Evolutionary conservation across 495 filamentous ascomycete species (phyloP).

Genomic region (Neurospora sp.): DNA sequence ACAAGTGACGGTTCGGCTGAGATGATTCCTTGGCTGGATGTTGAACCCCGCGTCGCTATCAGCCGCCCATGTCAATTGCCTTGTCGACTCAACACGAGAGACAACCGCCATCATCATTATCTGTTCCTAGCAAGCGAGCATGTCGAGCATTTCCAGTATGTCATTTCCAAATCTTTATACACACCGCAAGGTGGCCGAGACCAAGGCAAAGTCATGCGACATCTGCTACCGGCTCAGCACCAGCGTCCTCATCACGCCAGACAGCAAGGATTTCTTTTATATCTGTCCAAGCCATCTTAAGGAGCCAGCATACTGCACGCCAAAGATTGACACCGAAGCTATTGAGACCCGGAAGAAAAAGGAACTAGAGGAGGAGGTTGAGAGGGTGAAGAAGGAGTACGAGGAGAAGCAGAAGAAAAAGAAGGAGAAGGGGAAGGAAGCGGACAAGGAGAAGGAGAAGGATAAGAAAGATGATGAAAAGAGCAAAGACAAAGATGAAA

Average conservation of each 20-base stretch:
- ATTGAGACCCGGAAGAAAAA: constrained; percentile 59
- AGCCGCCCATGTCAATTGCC: neutral
- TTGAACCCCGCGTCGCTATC: neutral
- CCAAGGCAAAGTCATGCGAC: constrained; percentile 68
- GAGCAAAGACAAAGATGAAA: constrained; percentile 41
- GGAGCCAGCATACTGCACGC: constrained; percentile 70
- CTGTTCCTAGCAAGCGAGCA: neutral
- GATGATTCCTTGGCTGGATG: neutral
- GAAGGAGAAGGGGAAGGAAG: constrained; percentile 35
- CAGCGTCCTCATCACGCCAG: constrained; percentile 78
- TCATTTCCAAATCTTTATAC: constrained; percentile 75
- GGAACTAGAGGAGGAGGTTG: constrained; percentile 62
- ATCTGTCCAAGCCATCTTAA: constrained; percentile 76
- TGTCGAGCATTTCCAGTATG: constrained; percentile 12
- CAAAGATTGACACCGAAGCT: constrained; percentile 68
- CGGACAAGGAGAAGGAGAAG: constrained; percentile 35
- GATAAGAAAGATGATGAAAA: constrained; percentile 43
- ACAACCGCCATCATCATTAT: neutral
- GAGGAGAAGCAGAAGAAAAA: constrained; percentile 59
- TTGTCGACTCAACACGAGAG: neutral
- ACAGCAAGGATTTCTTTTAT: constrained; percentile 97
- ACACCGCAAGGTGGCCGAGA: constrained; percentile 80
- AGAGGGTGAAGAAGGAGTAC: constrained; percentile 67
- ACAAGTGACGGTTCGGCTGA: neutral
- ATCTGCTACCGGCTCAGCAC: constrained; percentile 85